These are phyloP conservation scores for Paraphaeosphaeria sporulosa DNA, from an alignment of 2,329 filamentous ascomycete genomes.

Conservation along the genomic window DNA sequence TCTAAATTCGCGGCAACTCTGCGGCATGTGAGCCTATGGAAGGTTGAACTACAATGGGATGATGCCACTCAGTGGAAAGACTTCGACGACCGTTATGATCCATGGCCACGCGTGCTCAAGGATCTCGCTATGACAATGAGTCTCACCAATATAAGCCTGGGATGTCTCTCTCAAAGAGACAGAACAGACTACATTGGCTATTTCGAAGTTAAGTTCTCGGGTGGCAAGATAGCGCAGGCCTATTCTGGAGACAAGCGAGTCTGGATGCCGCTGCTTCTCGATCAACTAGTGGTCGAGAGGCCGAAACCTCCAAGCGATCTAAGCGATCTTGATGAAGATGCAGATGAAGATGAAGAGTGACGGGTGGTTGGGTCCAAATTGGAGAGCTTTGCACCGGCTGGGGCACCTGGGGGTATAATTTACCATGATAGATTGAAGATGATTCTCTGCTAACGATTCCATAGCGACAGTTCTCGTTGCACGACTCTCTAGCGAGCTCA, in stretches of 20 bases:
- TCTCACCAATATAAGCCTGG: slow-evolving; percentile 12
- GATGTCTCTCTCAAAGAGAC: not conserved
- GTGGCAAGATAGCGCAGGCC: slow-evolving; percentile 1
- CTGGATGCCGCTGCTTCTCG: slow-evolving; percentile 14
- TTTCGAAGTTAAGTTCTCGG: not conserved
- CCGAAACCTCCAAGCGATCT: slow-evolving; percentile 9
- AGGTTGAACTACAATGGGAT: slow-evolving; percentile 41
- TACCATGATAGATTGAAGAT: no score
- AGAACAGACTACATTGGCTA: not conserved
- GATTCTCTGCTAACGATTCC: no score
- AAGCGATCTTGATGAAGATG: slow-evolving; percentile 16
- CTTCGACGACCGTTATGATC: slow-evolving; percentile 17
- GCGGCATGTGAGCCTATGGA: slow-evolving; percentile 56
- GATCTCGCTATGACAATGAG: slow-evolving; percentile 7
- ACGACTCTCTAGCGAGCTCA: no score
- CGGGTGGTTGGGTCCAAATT: not conserved
- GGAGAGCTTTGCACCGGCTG: no score
- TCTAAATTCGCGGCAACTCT: slow-evolving; percentile 57
- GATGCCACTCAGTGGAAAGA: slow-evolving; percentile 15
- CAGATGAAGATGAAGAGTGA: not conserved
- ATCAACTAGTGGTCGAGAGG: slow-evolving; percentile 28
- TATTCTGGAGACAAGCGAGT: not conserved
- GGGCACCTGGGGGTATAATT: no score
- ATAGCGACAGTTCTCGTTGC: no score
- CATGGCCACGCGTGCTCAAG: slow-evolving; percentile 31